These are phyloP conservation scores for Colletotrichum phormii DNA, from an alignment of 2,329 filamentous ascomycete genomes.

Conservation along the genomic window DNA sequence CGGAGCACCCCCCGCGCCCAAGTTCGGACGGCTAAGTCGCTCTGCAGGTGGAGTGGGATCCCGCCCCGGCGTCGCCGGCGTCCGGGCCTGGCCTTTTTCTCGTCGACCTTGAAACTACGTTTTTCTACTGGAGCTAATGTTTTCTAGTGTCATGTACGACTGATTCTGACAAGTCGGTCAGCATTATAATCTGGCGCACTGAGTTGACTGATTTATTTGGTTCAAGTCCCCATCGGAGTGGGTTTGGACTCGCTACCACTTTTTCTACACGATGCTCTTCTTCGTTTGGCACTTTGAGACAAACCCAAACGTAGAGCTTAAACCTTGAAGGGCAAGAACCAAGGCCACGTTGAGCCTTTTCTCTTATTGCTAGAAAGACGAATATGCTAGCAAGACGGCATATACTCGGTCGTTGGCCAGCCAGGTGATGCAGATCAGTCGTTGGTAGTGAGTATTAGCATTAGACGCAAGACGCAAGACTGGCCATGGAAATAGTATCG, in stretches of 20 bases:
- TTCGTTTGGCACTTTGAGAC: neutral
- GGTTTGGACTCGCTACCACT: neutral
- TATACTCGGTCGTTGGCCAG: too few relatives aligned
- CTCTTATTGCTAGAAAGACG: neutral
- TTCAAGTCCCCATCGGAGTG: neutral
- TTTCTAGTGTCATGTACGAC: neutral
- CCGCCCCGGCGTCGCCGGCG: slow-evolving; percentile 33
- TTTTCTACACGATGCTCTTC: neutral
- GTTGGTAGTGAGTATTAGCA: too few relatives aligned
- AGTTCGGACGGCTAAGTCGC: slow-evolving; percentile 19
- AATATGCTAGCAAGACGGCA: neutral
- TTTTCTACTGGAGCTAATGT: neutral
- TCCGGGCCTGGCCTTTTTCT: neutral
- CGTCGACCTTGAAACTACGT: neutral
- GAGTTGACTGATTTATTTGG: neutral
- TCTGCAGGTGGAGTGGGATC: neutral
- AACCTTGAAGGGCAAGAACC: neutral
- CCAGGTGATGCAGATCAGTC: neutral
- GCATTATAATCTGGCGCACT: neutral
- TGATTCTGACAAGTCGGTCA: neutral
- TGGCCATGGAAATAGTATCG: neutral
- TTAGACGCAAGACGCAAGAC: neutral
- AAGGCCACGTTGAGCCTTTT: neutral
- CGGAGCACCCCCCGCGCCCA: slow-evolving; percentile 3
- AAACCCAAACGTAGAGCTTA: slow-evolving; percentile 10